These are phyloP conservation scores for Vitis amurensis DNA, from an alignment of 164 flowering plant species.

Conservation along the genomic window DNA sequence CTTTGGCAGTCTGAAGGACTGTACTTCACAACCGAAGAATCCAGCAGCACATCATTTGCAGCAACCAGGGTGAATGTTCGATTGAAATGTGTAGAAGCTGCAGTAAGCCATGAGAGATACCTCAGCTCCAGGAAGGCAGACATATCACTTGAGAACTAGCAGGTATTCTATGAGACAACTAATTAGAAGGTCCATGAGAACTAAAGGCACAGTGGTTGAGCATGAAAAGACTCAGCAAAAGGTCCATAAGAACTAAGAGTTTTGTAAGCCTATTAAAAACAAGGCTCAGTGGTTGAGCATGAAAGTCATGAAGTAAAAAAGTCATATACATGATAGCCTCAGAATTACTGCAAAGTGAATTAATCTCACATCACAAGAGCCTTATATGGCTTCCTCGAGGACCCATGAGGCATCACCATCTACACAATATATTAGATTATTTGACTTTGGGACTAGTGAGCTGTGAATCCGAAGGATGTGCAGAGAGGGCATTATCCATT, in stretches of 20 bases:
- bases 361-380: neutral
- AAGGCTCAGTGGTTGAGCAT: conserved; percentile 1
- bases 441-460: neutral
- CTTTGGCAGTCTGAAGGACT: conserved; percentile 91
- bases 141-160: no score
- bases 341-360: neutral
- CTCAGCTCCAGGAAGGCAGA: neutral
- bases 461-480: neutral
- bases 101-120: conserved; percentile 20
- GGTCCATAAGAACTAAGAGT: neutral
- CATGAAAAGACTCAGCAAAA: neutral
- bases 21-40: conserved; percentile 66
- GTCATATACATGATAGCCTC: neutral
- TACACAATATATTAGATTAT: neutral
- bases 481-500: neutral
- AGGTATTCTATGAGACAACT: no score
- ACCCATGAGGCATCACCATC: neutral
- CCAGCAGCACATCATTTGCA: conserved; percentile 86
- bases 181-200: neutral
- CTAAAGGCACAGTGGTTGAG: neutral
- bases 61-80: conserved; percentile 75
- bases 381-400: neutral
- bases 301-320: neutral
- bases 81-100: conserved; percentile 76
- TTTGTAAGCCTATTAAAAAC: no score